Evolutionary conservation across 1,284 basidiomycete species (phyloP).

Genomic region (Marasmius fiardii): DNA sequence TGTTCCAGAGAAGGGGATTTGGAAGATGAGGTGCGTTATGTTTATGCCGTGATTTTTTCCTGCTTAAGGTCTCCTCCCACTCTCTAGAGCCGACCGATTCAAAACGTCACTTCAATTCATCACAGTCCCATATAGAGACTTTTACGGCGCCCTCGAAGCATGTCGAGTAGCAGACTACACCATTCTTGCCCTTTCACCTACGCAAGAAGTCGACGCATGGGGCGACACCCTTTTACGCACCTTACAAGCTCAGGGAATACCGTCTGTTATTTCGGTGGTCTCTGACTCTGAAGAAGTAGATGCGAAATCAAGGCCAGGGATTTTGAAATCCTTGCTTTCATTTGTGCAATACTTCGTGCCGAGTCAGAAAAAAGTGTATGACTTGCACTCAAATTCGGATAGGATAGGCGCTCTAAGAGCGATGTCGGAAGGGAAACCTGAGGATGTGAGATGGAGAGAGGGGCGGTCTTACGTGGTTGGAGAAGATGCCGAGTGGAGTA

Average conservation of each 20-base stretch:
- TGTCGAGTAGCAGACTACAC: slow-evolving; percentile 92
- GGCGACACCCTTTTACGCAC: slow-evolving; percentile 91
- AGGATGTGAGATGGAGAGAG: slow-evolving; percentile 78
- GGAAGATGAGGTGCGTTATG: slow-evolving; percentile 60
- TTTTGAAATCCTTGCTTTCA: slow-evolving; percentile 84
- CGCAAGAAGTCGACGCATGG: slow-evolving; percentile 80
- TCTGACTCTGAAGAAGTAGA: slow-evolving; percentile 44
- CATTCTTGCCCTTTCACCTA: slow-evolving; percentile 79
- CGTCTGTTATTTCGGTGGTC: slow-evolving; percentile 66
- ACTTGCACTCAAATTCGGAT: slow-evolving; percentile 63
- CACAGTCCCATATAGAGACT: slow-evolving; percentile 63
- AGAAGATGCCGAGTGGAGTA: slow-evolving; percentile 63
- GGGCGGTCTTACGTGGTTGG: slow-evolving; percentile 79
- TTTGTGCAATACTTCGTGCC: slow-evolving; percentile 97
- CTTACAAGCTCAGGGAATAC: slow-evolving; percentile 79
- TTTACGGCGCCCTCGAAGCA: slow-evolving; percentile 84
- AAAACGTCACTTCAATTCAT: slow-evolving; percentile 89
- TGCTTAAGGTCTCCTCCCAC: neutral
- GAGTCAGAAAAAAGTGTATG: slow-evolving; percentile 64
- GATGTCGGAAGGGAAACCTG: slow-evolving; percentile 78
- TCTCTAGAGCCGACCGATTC: slow-evolving; percentile 74
- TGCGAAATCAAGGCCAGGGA: slow-evolving; percentile 58
- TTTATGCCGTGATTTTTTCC: neutral
- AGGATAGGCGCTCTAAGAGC: slow-evolving; percentile 68
- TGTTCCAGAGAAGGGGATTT: slow-evolving; percentile 51